phyloP scores from a whole-genome alignment of 768 basidiomycete species.

The Dacryopinax primogenitus region DNA sequence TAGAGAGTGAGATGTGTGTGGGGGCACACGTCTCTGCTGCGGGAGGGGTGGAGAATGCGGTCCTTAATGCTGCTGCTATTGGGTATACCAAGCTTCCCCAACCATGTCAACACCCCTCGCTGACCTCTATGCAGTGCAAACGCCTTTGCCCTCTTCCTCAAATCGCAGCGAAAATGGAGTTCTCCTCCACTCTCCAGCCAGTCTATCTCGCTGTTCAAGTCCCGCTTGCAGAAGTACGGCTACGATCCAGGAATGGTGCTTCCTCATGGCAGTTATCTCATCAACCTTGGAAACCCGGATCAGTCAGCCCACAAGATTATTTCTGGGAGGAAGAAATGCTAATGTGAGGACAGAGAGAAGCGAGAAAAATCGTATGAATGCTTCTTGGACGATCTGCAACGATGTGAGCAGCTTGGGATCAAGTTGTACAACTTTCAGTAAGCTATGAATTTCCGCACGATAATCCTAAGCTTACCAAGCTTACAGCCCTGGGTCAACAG shows the following conservation, averaged over 20 bases:
- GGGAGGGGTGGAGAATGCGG: constrained; percentile 64
- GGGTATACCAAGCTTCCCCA: constrained; percentile 35
- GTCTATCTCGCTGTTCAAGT: constrained; percentile 47
- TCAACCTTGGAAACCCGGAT: constrained; percentile 75
- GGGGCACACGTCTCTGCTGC: constrained; percentile 76
- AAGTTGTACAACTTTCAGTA: constrained; percentile 76
- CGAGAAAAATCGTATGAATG: constrained; percentile 61
- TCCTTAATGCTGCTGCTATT: constrained; percentile 55
- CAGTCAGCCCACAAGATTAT: constrained; percentile 31
- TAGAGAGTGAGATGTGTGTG: constrained; percentile 45
- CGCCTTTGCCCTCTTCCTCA: constrained; percentile 71
- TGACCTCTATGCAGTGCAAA: constrained; percentile 43
- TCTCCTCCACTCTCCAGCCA: constrained; percentile 44
- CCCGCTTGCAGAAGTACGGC: constrained; percentile 44
- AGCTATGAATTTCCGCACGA: too few relatives aligned
- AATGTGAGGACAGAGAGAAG: constrained; percentile 36
- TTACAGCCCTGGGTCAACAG: constrained; percentile 72
- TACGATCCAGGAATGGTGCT: constrained; percentile 53
- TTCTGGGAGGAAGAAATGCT: not conserved
- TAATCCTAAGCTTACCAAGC: too few relatives aligned
- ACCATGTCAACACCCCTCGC: not conserved
- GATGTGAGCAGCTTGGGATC: constrained; percentile 66
- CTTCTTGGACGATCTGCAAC: constrained; percentile 67
- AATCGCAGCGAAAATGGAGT: constrained; percentile 72
- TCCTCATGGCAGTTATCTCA: constrained; percentile 75